A percentile compares a stretch with the other conserved stretches of the same genome.
Evolutionary conservation across 2,329 filamentous ascomycete genomes (phyloP).

Genomic region (Chaetomiaceae sp.): DNA sequence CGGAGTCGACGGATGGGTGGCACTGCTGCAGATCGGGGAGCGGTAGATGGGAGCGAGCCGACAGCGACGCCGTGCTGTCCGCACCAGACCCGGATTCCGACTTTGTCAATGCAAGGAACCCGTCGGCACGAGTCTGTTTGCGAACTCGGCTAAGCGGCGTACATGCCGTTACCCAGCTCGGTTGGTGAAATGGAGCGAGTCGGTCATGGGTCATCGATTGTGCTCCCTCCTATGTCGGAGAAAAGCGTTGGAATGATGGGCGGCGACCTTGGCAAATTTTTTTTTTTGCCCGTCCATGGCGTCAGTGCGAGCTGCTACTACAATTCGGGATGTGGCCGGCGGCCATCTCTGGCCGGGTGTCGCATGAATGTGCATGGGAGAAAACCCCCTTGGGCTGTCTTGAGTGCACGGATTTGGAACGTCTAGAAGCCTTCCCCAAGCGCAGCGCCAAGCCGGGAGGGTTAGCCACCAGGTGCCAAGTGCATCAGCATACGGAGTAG

Average conservation of each 20-base stretch:
- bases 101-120: conserved; percentile 16
- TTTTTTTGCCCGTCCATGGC: conserved; percentile 10
- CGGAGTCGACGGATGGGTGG: conserved; percentile 4
- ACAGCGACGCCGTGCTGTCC: conserved; percentile 6
- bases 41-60: conserved; percentile 14
- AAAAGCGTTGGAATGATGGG: not conserved
- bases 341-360: not conserved
- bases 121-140: conserved; percentile 8
- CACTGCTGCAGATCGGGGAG: conserved; percentile 17
- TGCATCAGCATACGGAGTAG: not conserved
- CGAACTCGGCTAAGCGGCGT: not conserved
- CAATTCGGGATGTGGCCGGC: too few species aligned
- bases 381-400: conserved; percentile 17
- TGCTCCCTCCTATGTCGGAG: conserved; percentile 3
- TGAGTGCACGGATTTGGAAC: conserved; percentile 25
- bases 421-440: conserved; percentile 25
- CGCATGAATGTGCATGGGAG: conserved; percentile 26
- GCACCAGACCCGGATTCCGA: conserved; percentile 9
- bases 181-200: not conserved
- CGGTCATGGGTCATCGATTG: not conserved
- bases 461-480: conserved; percentile 1
- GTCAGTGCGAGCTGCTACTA: conserved; percentile 16
- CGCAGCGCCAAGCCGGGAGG: conserved; percentile 15
- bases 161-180: not conserved
- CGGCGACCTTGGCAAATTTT: not conserved